Percentiles rank a stretch among this genome's conserved stretches.
Evolutionary conservation across 164 flowering plant genomes (phyloP).

Genomic region (Chimonanthus praecox): DNA sequence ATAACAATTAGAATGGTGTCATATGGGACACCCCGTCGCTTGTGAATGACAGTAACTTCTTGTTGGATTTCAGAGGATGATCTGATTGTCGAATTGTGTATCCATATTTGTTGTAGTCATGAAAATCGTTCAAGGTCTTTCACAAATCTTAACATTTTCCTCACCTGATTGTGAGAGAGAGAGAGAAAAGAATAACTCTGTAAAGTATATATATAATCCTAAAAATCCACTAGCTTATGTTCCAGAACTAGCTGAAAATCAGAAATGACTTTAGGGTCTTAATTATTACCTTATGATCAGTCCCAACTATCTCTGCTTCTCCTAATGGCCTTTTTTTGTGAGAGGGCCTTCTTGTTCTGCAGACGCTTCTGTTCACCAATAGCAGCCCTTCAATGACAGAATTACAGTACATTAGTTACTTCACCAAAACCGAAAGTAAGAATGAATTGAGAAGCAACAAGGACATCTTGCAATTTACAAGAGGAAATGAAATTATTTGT

Average conservation of each 20-base stretch:
- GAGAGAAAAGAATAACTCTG: not conserved
- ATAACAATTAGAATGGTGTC: not conserved
- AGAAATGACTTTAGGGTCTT: not conserved
- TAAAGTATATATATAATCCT: not conserved
- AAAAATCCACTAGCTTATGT: not conserved
- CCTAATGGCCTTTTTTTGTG: slow-evolving; percentile 75
- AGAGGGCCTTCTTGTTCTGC: slow-evolving; percentile 63
- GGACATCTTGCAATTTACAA: too few species aligned
- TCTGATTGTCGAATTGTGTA: not conserved
- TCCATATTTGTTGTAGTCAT: not conserved
- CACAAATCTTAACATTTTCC: not conserved
- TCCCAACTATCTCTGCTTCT: slow-evolving; percentile 77
- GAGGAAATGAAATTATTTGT: not conserved
- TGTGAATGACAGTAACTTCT: not conserved
- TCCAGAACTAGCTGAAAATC: not conserved
- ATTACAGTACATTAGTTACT: slow-evolving; percentile 3
- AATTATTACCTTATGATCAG: slow-evolving; percentile 7
- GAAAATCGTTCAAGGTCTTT: not conserved
- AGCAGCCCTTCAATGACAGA: slow-evolving; percentile 54
- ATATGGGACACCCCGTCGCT: not conserved
- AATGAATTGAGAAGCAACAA: not conserved
- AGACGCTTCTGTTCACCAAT: slow-evolving; percentile 72
- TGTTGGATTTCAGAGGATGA: not conserved
- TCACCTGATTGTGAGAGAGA: not conserved
- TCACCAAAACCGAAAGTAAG: not conserved